Conservation (phyloP, 2,329 filamentous ascomycete genomes). For the Pseudogymnoascus sp. region DNA sequence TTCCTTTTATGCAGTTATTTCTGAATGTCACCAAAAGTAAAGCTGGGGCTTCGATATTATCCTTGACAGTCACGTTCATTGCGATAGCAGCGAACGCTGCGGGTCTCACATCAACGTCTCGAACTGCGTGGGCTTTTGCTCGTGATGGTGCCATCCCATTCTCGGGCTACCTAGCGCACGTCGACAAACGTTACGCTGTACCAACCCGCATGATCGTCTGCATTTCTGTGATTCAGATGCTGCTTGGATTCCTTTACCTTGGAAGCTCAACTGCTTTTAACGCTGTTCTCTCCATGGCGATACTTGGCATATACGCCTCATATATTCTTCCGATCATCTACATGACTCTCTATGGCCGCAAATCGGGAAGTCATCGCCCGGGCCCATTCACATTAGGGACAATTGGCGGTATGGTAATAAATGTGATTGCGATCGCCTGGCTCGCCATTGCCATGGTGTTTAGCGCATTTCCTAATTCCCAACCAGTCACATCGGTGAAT, state of each 20-base stretch:
- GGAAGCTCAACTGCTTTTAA: slow-evolving; percentile 41
- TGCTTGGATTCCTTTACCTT: slow-evolving; percentile 41
- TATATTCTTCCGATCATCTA: slow-evolving; percentile 35
- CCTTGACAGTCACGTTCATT: background rate
- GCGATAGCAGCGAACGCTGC: background rate
- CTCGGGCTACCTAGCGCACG: background rate
- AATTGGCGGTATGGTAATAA: background rate
- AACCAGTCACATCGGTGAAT: background rate
- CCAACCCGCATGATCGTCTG: slow-evolving; percentile 14
- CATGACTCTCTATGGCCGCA: slow-evolving; percentile 34
- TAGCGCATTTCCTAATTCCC: background rate
- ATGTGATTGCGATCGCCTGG: background rate
- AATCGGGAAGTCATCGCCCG: slow-evolving; percentile 17
- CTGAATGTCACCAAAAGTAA: background rate
- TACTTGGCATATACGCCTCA: slow-evolving; percentile 38
- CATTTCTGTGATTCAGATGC: slow-evolving; percentile 36
- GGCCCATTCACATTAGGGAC: background rate
- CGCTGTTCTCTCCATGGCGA: slow-evolving; percentile 38
- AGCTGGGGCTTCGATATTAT: background rate
- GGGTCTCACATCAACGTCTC: background rate
- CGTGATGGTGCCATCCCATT: background rate
- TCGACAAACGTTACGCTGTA: background rate
- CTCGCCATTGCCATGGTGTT: background rate
- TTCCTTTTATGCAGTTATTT: slow-evolving; percentile 40
- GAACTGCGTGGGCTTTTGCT: background rate